These are phyloP conservation scores for Irpex rosettiformis DNA, from an alignment of 1,284 basidiomycete species.

Conservation along the genomic window DNA sequence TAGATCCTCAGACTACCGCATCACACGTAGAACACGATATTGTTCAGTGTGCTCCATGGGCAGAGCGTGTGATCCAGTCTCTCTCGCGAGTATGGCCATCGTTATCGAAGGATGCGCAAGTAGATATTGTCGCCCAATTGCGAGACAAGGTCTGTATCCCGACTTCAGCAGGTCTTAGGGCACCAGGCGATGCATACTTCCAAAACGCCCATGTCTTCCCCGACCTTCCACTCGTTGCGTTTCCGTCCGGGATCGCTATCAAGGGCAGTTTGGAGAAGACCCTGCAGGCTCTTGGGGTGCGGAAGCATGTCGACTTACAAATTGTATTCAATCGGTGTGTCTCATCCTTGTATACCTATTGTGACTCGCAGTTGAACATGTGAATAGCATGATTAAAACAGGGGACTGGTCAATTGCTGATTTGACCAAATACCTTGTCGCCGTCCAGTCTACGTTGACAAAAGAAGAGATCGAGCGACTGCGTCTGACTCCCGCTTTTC, in stretches of 20 bases:
- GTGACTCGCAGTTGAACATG: background rate
- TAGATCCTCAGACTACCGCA: slow-evolving; percentile 42
- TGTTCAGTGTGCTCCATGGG: slow-evolving; percentile 67
- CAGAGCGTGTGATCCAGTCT: slow-evolving; percentile 77
- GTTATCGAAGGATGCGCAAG: slow-evolving; percentile 56
- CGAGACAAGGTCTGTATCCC: slow-evolving; percentile 75
- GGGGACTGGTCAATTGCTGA: slow-evolving; percentile 80
- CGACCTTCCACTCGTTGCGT: slow-evolving; percentile 79
- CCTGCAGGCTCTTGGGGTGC: slow-evolving; percentile 77
- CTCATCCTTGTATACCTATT: background rate
- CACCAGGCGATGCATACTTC: slow-evolving; percentile 84
- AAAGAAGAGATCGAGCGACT: slow-evolving; percentile 71
- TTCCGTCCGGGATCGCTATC: slow-evolving; percentile 66
- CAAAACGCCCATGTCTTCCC: slow-evolving; percentile 84
- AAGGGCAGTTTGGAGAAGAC: slow-evolving; percentile 80
- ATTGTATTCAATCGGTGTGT: slow-evolving; percentile 78
- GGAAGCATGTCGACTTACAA: slow-evolving; percentile 90
- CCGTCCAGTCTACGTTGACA: slow-evolving; percentile 72
- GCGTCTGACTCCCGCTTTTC: slow-evolving; percentile 80
- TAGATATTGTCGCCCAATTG: slow-evolving; percentile 57
- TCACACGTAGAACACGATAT: slow-evolving; percentile 62
- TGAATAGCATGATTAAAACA: slow-evolving; percentile 74
- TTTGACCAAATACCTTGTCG: slow-evolving; percentile 87
- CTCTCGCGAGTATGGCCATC: slow-evolving; percentile 79
- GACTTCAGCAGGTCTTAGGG: slow-evolving; percentile 75